Conservation (phyloP, 2,329 filamentous ascomycete genomes). For the Cryphonectria radicalis region DNA sequence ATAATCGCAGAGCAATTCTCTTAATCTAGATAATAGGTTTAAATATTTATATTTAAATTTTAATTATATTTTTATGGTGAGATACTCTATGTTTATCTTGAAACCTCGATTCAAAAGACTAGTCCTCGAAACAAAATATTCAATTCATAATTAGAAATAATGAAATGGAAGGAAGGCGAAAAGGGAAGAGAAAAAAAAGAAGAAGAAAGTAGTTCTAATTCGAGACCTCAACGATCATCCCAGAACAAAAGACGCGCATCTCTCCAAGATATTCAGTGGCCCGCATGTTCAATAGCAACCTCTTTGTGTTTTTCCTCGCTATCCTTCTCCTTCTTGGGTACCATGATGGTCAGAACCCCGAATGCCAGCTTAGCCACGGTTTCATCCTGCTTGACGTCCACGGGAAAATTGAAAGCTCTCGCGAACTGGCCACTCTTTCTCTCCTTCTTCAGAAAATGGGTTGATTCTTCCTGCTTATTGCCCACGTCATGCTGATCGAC, state of each 20-base stretch:
- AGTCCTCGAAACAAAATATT: neutral
- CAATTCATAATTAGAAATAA: neutral
- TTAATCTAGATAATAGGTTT: no score
- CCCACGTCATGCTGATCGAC: neutral
- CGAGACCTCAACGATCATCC: neutral
- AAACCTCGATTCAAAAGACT: no score
- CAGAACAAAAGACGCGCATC: no score
- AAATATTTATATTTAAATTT: no score
- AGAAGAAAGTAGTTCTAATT: neutral
- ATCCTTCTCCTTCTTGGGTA: conserved; percentile 15
- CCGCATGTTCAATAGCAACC: conserved; percentile 14
- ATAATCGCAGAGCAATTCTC: no score
- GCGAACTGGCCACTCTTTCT: conserved; percentile 15
- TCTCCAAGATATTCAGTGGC: neutral
- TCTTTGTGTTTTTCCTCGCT: conserved; percentile 6
- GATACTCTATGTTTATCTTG: no score
- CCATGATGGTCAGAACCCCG: conserved; percentile 9
- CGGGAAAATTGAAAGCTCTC: conserved; percentile 5
- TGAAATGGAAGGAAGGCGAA: neutral
- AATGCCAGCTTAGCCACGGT: conserved; percentile 13
- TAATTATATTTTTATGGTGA: no score
- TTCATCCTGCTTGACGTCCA: conserved; percentile 14
- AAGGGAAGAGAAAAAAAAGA: neutral
- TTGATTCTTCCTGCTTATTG: neutral
- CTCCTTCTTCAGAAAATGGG: conserved; percentile 8